Conservation (phyloP, 306 rosid species). For the Corylus americana region DNA sequence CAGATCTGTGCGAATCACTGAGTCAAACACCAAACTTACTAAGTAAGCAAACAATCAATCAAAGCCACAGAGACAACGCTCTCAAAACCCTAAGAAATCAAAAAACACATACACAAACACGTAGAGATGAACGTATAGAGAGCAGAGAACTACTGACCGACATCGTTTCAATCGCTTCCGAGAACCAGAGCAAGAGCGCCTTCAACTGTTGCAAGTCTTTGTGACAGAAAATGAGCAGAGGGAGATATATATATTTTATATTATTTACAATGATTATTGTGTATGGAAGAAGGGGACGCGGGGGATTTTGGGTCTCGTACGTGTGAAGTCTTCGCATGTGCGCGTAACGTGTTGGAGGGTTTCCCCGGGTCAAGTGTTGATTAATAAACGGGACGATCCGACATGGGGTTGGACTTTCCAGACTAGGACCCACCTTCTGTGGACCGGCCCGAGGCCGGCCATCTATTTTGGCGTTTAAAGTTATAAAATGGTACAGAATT, state of each 20-base stretch:
- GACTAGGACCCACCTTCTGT: neutral
- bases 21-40: neutral
- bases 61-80: neutral
- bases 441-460: no score
- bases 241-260: neutral
- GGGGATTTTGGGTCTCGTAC: slow-evolving; percentile 9
- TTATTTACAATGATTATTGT: no score
- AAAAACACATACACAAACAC: neutral
- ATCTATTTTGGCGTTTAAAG: no score
- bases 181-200: slow-evolving; percentile 1
- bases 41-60: neutral
- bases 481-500: no score
- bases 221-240: neutral
- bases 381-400: neutral
- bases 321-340: slow-evolving; percentile 34
- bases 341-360: neutral
- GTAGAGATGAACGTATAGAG: neutral
- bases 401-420: slow-evolving; percentile 18
- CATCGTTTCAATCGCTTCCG: slow-evolving; percentile 27
- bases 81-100: neutral
- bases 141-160: slow-evolving; percentile 39
- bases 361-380: neutral
- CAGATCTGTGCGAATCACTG: neutral
- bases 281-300: no score
- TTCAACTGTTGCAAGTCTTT: neutral